Evolutionary conservation across 1,139 yeast species (phyloP), one percentile per base, ranked within the genome.

Genomic region (Pichia sp.): DNA sequence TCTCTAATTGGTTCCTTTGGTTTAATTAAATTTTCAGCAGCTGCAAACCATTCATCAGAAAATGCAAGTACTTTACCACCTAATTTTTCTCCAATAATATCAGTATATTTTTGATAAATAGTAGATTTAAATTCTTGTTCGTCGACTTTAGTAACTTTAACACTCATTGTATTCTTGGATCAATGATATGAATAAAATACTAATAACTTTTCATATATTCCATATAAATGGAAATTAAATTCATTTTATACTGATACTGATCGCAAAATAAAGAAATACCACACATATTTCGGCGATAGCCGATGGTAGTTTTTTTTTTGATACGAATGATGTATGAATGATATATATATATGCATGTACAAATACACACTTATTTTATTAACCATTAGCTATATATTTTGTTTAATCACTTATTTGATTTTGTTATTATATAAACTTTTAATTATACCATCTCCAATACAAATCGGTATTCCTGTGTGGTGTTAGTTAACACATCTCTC

Each of bases 1-100:
- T 87, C 95, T 61, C 94, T 74, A 50, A 87, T 76, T 4, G 97
- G 95, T 7, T 81, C 74, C 47, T 75, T 75, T 36, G 96, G 90
- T 62, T 86, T 82, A 66, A 88, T 82, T 61, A 90, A 75, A 68
- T 90, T 90, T 43, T 75, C 78, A n/a, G 97, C 97, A 44, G 80
- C 90, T 1, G 97, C 97, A 69, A 90, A 90, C 94, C 95, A 90
- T 68, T 90, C 94, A 64, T 90, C 96, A 40, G 94, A 83, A 61
- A 76, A 79, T 28, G 76, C 68, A 35, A 85, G 61, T 25, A 88
- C 79, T 54, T 75, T 66, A 2, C 96, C 96, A 3, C 95, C 97
- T 7, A 90, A 70, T 59, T 85, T 84, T 56, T 79, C 85, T 43
- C 92, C 94, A 55, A 88, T 77, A n/a, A 89, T 88, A 64, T 92